phyloP scores from a whole-genome alignment of 345 rosid species.

The Euclidium syriacum region DNA sequence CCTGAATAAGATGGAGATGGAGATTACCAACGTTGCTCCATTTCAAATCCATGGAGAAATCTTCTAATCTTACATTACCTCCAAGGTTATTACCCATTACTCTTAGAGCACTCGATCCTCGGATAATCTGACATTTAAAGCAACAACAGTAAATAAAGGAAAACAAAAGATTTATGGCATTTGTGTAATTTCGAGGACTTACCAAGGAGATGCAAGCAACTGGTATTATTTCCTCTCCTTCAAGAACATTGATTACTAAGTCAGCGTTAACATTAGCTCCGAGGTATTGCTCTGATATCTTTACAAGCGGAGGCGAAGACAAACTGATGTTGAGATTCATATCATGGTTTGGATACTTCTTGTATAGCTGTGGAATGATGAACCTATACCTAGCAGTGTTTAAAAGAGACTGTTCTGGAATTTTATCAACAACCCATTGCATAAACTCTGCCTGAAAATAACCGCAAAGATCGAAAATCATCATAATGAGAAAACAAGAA shows the following conservation, averaged over 20 bases:
- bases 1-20: conserved; percentile 72
- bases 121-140: conserved; percentile 79
- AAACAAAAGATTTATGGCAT: not conserved
- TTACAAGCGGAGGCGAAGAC: conserved; percentile 76
- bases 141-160: not conserved
- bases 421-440: conserved; percentile 86
- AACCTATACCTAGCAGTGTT: conserved; percentile 94
- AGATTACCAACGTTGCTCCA: conserved; percentile 94
- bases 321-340: conserved; percentile 77
- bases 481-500: conserved; percentile 10
- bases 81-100: conserved; percentile 74
- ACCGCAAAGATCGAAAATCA: conserved; percentile 12
- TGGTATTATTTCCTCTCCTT: conserved; percentile 61
- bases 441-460: conserved; percentile 76
- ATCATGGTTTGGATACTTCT: conserved; percentile 79
- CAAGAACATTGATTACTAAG: conserved; percentile 69
- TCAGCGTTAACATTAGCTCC: conserved; percentile 72
- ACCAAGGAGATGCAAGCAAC: conserved; percentile 95
- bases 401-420: conserved; percentile 81
- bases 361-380: conserved; percentile 85
- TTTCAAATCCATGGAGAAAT: conserved; percentile 68
- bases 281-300: conserved; percentile 51
- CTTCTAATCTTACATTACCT: conserved; percentile 65
- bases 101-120: conserved; percentile 63
- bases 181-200: conserved; percentile 21